These are phyloP conservation scores for Magnaporthales sp. DNA, from an alignment of 2,329 filamentous ascomycete genomes.

Conservation along the genomic window DNA sequence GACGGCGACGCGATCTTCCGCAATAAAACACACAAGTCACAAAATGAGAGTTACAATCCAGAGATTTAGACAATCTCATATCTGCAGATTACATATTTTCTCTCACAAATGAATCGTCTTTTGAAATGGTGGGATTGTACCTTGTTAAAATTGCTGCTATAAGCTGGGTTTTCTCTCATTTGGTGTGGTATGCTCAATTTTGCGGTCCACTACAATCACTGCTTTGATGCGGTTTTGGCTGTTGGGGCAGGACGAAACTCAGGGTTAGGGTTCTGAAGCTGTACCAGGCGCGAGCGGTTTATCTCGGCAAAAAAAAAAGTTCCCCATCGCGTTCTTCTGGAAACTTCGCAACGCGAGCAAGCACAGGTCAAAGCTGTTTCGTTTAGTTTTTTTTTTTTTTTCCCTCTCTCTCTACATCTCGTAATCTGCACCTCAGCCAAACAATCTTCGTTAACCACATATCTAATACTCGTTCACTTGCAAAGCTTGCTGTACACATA, in stretches of 20 bases:
- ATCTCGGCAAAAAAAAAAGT: constrained; percentile 4
- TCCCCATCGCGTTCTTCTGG: constrained; percentile 5
- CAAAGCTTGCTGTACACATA: not conserved
- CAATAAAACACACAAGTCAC: too few species aligned
- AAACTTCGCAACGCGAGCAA: constrained; percentile 3
- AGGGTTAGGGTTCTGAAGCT: constrained; percentile 1
- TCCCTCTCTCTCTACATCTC: not conserved
- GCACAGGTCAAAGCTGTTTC: not conserved
- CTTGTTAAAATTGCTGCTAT: too few species aligned
- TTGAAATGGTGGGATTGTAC: too few species aligned
- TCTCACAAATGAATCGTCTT: too few species aligned
- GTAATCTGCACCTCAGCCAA: not conserved
- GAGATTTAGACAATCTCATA: too few species aligned
- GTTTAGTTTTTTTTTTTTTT: not conserved
- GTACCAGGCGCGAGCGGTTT: not conserved
- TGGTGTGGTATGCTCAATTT: too few species aligned
- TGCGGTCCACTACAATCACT: too few species aligned
- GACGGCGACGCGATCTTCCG: too few species aligned
- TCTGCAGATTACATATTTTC: too few species aligned
- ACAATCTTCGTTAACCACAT: not conserved
- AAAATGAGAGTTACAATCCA: too few species aligned
- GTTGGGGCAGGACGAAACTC: too few species aligned
- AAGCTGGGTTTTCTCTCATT: too few species aligned
- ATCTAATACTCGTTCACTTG: not conserved
- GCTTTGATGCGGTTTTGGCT: not conserved